Base-by-base conservation (phyloP, 106 monocot genomes). In the Chionographis japonica region DNA sequence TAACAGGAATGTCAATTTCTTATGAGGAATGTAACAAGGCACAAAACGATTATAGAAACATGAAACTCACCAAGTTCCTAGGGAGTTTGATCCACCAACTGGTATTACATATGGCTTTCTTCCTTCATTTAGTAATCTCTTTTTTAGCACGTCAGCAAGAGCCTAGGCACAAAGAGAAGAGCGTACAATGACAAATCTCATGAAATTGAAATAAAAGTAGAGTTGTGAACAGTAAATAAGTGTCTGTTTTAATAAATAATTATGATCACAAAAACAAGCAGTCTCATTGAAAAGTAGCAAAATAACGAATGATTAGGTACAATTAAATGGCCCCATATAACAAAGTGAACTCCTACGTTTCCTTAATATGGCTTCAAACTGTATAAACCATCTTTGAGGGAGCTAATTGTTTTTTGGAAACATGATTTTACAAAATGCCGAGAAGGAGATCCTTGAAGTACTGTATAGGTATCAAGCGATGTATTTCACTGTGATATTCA, bases 81-180 rank as follows among this genome's bases (percentile, higher is more conserved):
- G 80, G 50, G 95, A 89, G 73, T 95, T 95, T 62, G 95, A 95
- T 80, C 95, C 95, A 54, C 95, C 95, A 74, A 92, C 95, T 65
- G 95, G 95, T 78, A 95, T 95, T 43, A 95, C 75, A 75, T 92
- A 95, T 55, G 95, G 95, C 27, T 85, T 95, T 78, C 86, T 84
- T 63, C 95, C 92, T 84, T 92, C 82, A 50, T 72, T 77, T 60
- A 72, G 5, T 50, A 95, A 50, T 74, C 76, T 83, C 56, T 78
- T 71, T 75, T 91, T 84, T 9, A 95, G 84, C 52, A 89, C 52
- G 5, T 95, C 89, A 18, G 92, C 86, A 62, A 95, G 84, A 70
- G 75, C 61, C 95, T 95, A 67, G 41, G 57, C 8, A 55, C 39
- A 74, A 72, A 58, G 51, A 69, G 59, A 67, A 36, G 56, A 8